Evolutionary conservation across 371 early-diverging fungal genomes (phyloP), one percentile per base, ranked within the genome.

Genomic region (Haplosporangium sp.): DNA sequence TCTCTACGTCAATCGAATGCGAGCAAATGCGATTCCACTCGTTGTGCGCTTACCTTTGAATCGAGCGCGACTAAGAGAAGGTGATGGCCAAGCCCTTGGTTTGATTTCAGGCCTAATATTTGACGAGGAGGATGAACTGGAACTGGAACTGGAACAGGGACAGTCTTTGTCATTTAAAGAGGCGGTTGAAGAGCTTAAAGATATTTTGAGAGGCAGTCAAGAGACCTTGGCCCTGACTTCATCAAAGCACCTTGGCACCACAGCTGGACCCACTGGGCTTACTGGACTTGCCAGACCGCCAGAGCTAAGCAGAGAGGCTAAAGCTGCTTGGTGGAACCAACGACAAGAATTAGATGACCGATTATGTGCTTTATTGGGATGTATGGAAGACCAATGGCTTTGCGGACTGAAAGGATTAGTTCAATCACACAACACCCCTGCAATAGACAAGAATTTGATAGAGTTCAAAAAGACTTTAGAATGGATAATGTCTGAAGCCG

Each of bases 311-410:
- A 86, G 86, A 11, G 83, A 87, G 2, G 91, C 92, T 57, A 92
- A 93, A 59, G 77, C 85, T 17, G 72, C 83, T 45, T 98, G 98
- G 98, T 96, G 96, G 95, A 86, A 78, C 44, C 84, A 72, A 7
- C 88, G 98, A 20, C 84, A 85, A 13, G 76, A 70, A 17, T 76
- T 97, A 15, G 96, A 98, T 77, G 74, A 72, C 1, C 88, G 89
- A 19, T 62, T 98, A 48, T 85, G 89, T 52, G 68, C 61, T 2
- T 65, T 96, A 20, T 71, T 97, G 35, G 79, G 61, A 0, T 67
- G 72, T 2, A 87, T 98, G 10, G 95, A 98, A 67, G 72, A 76
- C 40, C 83, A 83, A 17, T 97, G 97, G 97, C 85, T 97, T 2
- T 93, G 96, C 35, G 95, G 94, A 1, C 94, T 96, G 27, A 86